Conservation (phyloP, 495 filamentous ascomycete species). For the Penicillium silybi region DNA sequence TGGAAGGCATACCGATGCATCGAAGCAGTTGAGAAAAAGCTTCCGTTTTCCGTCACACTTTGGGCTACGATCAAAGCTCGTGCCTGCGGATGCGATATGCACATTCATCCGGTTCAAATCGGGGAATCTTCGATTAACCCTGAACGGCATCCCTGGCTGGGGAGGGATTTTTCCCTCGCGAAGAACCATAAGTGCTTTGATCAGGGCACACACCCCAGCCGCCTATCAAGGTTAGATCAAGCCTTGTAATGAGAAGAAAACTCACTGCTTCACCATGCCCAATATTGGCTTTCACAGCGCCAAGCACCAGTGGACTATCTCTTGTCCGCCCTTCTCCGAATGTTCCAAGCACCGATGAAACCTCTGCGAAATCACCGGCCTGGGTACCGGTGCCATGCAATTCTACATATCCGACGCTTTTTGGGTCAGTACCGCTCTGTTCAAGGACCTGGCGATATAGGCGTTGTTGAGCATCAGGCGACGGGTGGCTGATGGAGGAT, state of each 20-base stretch:
- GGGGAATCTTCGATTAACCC: slow-evolving; percentile 29
- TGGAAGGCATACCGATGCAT: not conserved
- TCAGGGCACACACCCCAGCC: slow-evolving; percentile 25
- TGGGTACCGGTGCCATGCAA: slow-evolving; percentile 47
- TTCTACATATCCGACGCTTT: slow-evolving; percentile 51
- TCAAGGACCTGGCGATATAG: slow-evolving; percentile 41
- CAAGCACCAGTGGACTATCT: slow-evolving; percentile 19
- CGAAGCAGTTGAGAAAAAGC: not conserved
- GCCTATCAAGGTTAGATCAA: not conserved
- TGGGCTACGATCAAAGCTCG: not conserved
- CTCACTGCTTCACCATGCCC: slow-evolving; percentile 36
- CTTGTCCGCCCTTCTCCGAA: slow-evolving; percentile 17
- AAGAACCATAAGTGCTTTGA: slow-evolving; percentile 8
- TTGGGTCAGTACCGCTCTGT: slow-evolving; percentile 42
- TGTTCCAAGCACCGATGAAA: slow-evolving; percentile 23
- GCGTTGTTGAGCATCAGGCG: slow-evolving; percentile 44
- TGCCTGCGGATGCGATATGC: not conserved
- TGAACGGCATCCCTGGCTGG: slow-evolving; percentile 37
- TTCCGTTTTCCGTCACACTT: not conserved
- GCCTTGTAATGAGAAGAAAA: not conserved
- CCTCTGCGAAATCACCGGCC: slow-evolving; percentile 36
- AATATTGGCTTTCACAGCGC: slow-evolving; percentile 37
- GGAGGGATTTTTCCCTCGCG: slow-evolving; percentile 4
- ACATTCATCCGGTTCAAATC: not conserved
- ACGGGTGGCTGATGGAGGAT: slow-evolving; percentile 42